Percentiles rank a stretch among this genome's conserved stretches.
These are phyloP conservation scores for Erysimum cheiranthoides DNA, from an alignment of 345 rosid species.

Conservation along the genomic window DNA sequence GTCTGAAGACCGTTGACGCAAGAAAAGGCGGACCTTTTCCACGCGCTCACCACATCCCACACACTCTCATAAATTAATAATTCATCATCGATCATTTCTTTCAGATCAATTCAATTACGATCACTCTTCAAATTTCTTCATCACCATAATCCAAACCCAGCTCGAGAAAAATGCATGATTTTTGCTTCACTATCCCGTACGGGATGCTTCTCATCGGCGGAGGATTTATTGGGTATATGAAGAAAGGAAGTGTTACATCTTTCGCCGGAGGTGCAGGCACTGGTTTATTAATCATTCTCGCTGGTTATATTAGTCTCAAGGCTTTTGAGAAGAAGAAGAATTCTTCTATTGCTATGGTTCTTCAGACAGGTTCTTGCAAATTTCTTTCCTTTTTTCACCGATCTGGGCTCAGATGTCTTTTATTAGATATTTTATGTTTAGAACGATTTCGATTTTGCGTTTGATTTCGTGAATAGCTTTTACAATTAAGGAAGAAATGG, in stretches of 20 bases:
- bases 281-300: conserved; percentile 79
- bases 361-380: conserved; percentile 69
- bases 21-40: conserved; percentile 35
- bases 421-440: neutral
- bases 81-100: conserved; percentile 16
- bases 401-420: conserved; percentile 28
- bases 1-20: conserved; percentile 46
- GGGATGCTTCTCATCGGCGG: conserved; percentile 82
- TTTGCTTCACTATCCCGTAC: conserved; percentile 97
- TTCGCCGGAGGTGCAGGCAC: conserved; percentile 81
- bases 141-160: conserved; percentile 11
- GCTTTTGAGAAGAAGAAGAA: conserved; percentile 80
- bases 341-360: conserved; percentile 63
- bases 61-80: neutral
- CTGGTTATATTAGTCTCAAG: conserved; percentile 84
- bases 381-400: conserved; percentile 2
- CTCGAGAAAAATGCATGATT: conserved; percentile 73
- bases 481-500: too few species aligned
- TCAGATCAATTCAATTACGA: neutral
- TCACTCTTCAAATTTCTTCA: conserved; percentile 21
- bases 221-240: conserved; percentile 77
- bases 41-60: conserved; percentile 46
- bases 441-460: neutral
- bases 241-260: conserved; percentile 80
- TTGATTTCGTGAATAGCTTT: conserved; percentile 3